A percentile compares a stretch with the other conserved stretches of the same genome.
Conservation (phyloP, 495 filamentous ascomycete species). For the Neurospora sp. region DNA sequence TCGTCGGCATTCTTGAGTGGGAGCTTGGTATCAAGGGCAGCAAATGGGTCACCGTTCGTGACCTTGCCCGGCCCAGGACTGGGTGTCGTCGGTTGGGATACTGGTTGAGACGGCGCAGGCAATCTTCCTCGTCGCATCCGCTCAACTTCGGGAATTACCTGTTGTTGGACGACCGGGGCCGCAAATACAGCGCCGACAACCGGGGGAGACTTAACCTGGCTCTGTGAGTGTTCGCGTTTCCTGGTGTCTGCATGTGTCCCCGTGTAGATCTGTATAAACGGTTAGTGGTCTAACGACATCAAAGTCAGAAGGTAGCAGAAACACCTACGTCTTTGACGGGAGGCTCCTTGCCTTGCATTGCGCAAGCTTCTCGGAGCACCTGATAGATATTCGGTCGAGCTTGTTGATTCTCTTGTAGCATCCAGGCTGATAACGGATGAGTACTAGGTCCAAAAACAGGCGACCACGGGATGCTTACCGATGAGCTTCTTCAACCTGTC, state of each 20-base stretch:
- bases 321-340: slow-evolving; percentile 82
- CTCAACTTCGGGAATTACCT: slow-evolving; percentile 76
- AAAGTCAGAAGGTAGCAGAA: not conserved
- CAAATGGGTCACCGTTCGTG: slow-evolving; percentile 76
- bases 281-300: slow-evolving; percentile 10
- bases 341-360: slow-evolving; percentile 77
- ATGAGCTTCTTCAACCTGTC: slow-evolving; percentile 86
- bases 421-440: slow-evolving; percentile 54
- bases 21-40: slow-evolving; percentile 63
- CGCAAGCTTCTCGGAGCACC: slow-evolving; percentile 72
- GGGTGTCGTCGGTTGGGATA: slow-evolving; percentile 39
- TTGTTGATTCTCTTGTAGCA: slow-evolving; percentile 78
- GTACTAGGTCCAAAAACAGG: slow-evolving; percentile 6
- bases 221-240: slow-evolving; percentile 15
- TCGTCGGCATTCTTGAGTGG: slow-evolving; percentile 55
- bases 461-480: slow-evolving; percentile 42
- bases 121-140: slow-evolving; percentile 91
- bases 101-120: slow-evolving; percentile 36
- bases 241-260: slow-evolving; percentile 37
- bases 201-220: slow-evolving; percentile 35
- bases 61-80: slow-evolving; percentile 66
- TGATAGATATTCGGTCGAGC: slow-evolving; percentile 89
- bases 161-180: slow-evolving; percentile 54
- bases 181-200: slow-evolving; percentile 61
- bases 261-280: slow-evolving; percentile 62